Evolutionary conservation across 257 asterid species (phyloP).

Genomic region (Plantago ovata): DNA sequence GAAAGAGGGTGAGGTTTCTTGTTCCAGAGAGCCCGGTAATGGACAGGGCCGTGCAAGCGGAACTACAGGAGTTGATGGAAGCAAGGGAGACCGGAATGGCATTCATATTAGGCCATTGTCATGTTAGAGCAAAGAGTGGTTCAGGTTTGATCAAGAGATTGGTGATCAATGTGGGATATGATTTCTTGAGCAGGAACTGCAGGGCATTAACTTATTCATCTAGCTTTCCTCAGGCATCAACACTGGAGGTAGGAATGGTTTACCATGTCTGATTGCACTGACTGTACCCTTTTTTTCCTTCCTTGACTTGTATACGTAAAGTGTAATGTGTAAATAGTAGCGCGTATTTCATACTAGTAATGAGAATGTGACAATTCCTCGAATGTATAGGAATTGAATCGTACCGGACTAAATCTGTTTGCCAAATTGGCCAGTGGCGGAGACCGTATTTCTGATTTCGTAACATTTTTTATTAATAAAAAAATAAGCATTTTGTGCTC

Average conservation of each 20-base stretch:
- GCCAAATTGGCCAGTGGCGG: no score
- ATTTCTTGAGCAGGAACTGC: constrained; percentile 53
- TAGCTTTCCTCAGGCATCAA: constrained; percentile 55
- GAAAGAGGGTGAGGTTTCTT: constrained; percentile 41
- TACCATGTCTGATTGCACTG: constrained; percentile 39
- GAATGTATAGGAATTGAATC: no score
- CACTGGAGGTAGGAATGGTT: constrained; percentile 62
- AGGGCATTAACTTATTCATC: constrained; percentile 41
- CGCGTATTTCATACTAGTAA: constrained; percentile 12
- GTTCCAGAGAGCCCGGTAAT: constrained; percentile 35
- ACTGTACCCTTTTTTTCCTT: not conserved
- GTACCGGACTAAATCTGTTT: no score
- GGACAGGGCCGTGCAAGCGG: constrained; percentile 24
- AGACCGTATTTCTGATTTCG: no score
- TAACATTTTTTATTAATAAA: no score
- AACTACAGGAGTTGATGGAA: constrained; percentile 45
- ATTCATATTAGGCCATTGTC: constrained; percentile 43
- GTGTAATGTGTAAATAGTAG: constrained; percentile 17
- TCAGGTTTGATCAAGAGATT: constrained; percentile 43
- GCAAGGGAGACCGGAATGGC: constrained; percentile 64
- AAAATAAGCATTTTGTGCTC: no score
- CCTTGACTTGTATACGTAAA: constrained; percentile 4
- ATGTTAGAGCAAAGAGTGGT: constrained; percentile 49
- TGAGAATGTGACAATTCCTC: no score
- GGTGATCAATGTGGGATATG: constrained; percentile 41